Evolutionary conservation across 2,329 filamentous ascomycete species (phyloP).

Genomic region (Tolypocladium tropicale): DNA sequence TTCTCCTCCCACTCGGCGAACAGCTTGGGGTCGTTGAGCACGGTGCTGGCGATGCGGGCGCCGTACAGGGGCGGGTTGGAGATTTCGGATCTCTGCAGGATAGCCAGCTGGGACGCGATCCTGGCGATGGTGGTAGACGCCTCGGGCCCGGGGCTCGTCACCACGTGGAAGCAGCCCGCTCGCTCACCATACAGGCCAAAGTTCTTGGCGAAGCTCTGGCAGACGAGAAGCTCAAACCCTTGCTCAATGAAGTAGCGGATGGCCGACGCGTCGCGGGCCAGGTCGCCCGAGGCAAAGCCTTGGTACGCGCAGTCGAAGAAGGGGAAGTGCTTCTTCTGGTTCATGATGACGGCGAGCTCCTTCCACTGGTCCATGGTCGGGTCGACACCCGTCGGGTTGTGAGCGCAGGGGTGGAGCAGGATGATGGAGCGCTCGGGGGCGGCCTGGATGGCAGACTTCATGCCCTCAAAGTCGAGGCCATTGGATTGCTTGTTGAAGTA

Average conservation of each 20-base stretch:
- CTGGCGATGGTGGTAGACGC: constrained; percentile 50
- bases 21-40: constrained; percentile 73
- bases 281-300: constrained; percentile 88
- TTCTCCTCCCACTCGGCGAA: constrained; percentile 92
- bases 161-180: constrained; percentile 90
- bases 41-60: constrained; percentile 72
- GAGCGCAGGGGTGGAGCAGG: constrained; percentile 87
- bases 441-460: constrained; percentile 59
- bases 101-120: constrained; percentile 79
- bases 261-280: constrained; percentile 78
- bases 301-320: constrained; percentile 99
- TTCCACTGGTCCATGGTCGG: constrained; percentile 92
- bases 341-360: constrained; percentile 70
- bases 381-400: constrained; percentile 97
- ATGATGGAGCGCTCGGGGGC: constrained; percentile 77
- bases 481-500: constrained; percentile 88
- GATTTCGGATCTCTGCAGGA: constrained; percentile 94
- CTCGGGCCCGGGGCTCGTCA: constrained; percentile 62
- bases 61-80: constrained; percentile 94
- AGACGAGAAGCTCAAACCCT: constrained; percentile 79
- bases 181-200: constrained; percentile 96
- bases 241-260: constrained; percentile 89
- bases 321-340: constrained; percentile 75
- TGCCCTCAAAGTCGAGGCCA: constrained; percentile 84
- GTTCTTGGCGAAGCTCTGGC: constrained; percentile 96